Evolutionary conservation across 306 rosid species (phyloP).

Genomic region (Sphenostylis stenocarpa): DNA sequence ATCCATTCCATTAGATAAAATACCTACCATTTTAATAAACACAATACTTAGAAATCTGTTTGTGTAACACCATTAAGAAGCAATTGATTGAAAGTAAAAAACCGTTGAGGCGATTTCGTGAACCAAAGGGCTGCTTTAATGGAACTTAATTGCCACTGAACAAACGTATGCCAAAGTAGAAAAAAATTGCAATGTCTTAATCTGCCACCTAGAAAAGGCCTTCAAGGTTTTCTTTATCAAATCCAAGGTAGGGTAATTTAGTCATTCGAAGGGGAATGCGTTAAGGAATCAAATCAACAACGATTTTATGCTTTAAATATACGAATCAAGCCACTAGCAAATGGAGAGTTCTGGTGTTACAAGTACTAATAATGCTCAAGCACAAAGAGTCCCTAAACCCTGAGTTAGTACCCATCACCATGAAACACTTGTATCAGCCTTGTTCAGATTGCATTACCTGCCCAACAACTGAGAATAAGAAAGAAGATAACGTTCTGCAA

Average conservation of each 20-base stretch:
- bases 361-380: conserved; percentile 22
- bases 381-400: conserved; percentile 31
- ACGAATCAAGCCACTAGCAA: conserved; percentile 30
- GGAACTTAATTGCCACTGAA: conserved; percentile 25
- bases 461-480: conserved; percentile 28
- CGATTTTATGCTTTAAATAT: conserved; percentile 25
- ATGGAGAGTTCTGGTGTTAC: conserved; percentile 34
- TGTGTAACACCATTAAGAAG: conserved; percentile 11
- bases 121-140: conserved; percentile 21
- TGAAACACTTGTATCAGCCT: conserved; percentile 41
- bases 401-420: conserved; percentile 40
- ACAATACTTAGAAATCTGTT: conserved; percentile 26
- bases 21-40: background rate
- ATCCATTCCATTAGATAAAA: background rate
- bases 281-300: conserved; percentile 36
- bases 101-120: conserved; percentile 20
- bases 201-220: conserved; percentile 28
- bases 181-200: conserved; percentile 1
- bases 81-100: conserved; percentile 31
- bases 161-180: background rate
- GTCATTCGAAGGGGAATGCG: conserved; percentile 30
- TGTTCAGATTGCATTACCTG: conserved; percentile 43
- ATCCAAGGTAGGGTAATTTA: conserved; percentile 40
- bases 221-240: conserved; percentile 23
- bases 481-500: conserved; percentile 33